phyloP scores from a whole-genome alignment of 2,329 filamentous ascomycete species.

The Talaromyces sp. region DNA sequence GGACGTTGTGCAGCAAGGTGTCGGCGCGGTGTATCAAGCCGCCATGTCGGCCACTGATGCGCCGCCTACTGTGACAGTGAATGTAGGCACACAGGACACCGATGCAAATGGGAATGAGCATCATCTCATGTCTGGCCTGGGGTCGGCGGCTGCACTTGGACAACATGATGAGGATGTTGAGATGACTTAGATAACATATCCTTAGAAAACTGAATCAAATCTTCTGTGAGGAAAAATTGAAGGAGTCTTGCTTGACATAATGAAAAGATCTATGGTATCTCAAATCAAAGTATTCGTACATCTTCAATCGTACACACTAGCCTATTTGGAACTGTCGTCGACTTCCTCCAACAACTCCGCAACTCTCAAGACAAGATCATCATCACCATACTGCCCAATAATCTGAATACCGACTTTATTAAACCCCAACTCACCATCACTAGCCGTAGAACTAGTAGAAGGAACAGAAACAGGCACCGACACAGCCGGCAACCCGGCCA shows the following conservation, averaged over 20 bases:
- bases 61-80: slow-evolving; percentile 11
- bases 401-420: slow-evolving; percentile 45
- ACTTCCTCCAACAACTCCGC: slow-evolving; percentile 36
- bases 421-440: slow-evolving; percentile 7
- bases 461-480: slow-evolving; percentile 69
- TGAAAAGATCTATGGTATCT: slow-evolving; percentile 11
- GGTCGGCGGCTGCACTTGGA: background rate
- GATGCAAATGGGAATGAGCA: background rate
- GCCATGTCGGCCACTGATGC: slow-evolving; percentile 11
- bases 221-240: background rate
- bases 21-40: slow-evolving; percentile 17
- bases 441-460: background rate
- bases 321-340: background rate
- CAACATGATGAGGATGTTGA: slow-evolving; percentile 18
- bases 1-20: slow-evolving; percentile 9
- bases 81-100: background rate
- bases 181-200: slow-evolving; percentile 9
- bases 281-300: slow-evolving; percentile 9
- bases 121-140: background rate
- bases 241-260: background rate
- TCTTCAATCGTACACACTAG: background rate
- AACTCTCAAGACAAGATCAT: slow-evolving; percentile 42
- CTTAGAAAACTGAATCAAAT: background rate
- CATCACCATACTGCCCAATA: slow-evolving; percentile 50
- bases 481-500: slow-evolving; percentile 85